Percentiles rank a stretch among this genome's conserved stretches.
Evolutionary conservation across 2,329 filamentous ascomycete species (phyloP).

Genomic region (Fusarium palustre): DNA sequence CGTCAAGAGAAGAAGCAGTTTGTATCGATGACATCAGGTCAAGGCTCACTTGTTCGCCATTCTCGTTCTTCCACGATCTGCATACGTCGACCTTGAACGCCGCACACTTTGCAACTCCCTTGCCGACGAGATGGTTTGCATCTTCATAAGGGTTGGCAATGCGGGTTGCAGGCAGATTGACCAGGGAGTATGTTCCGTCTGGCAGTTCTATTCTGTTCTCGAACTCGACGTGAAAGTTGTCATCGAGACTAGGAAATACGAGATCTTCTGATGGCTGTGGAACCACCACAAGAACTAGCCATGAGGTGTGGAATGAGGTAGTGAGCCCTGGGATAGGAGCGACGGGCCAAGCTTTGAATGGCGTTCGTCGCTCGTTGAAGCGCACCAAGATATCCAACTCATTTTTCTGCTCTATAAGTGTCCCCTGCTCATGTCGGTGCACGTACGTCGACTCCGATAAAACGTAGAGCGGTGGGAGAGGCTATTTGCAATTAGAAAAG

Average conservation of each 20-base stretch:
- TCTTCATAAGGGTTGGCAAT: slow-evolving; percentile 51
- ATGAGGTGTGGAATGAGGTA: slow-evolving; percentile 49
- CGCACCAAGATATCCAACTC: slow-evolving; percentile 44
- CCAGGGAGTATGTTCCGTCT: slow-evolving; percentile 43
- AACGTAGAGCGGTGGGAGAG: slow-evolving; percentile 24
- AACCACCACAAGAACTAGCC: slow-evolving; percentile 49
- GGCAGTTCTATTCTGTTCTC: slow-evolving; percentile 34
- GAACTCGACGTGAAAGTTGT: slow-evolving; percentile 49
- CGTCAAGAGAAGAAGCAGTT: slow-evolving; percentile 60
- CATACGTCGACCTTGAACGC: slow-evolving; percentile 53
- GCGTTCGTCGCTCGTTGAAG: slow-evolving; percentile 43
- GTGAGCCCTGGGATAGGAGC: slow-evolving; percentile 47
- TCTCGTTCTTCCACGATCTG: slow-evolving; percentile 45
- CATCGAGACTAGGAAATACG: slow-evolving; percentile 46
- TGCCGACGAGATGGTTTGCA: slow-evolving; percentile 2
- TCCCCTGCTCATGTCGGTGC: slow-evolving; percentile 49
- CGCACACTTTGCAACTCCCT: slow-evolving; percentile 41
- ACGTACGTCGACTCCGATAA: slow-evolving; percentile 47
- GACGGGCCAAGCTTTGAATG: slow-evolving; percentile 48
- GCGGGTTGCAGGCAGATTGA: slow-evolving; percentile 42
- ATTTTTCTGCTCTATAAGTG: slow-evolving; percentile 52
- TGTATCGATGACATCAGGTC: slow-evolving; percentile 74
- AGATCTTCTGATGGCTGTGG: slow-evolving; percentile 36
- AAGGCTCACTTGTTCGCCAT: slow-evolving; percentile 45
- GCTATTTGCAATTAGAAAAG: neutral